Evolutionary conservation across 2,329 filamentous ascomycete genomes (phyloP), one percentile per base, ranked within the genome.

Genomic region (Penicillium verrucosum): DNA sequence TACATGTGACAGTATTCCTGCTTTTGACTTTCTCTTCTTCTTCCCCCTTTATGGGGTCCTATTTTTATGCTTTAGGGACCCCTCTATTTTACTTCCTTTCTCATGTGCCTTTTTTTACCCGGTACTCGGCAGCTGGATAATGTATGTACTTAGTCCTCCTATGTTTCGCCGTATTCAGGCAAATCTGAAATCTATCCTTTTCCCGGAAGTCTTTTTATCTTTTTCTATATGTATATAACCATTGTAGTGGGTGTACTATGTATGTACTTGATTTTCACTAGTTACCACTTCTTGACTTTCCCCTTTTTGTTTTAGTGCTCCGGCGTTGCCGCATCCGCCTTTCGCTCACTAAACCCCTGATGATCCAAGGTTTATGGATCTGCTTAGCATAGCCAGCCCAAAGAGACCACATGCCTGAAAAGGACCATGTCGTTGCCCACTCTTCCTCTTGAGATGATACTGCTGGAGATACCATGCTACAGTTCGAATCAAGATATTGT

Each of bases 131-230:
- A 71, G 66, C 66, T 70, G 68, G 67, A 70, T 72, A 71, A 72
- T 73, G 69, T 72, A 71, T 72, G 67, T 73, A 73, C 62, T 65
- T 70, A 70, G 65, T 70, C 61, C 62, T 62, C 61, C 59, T 61
- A 61, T 62, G 53, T 60, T 62, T 42, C 32, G 41, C 32, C 32
- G 42, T 29, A 41, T 48, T 49, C 51, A 60, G 50, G 56, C 47
- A 59, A 62, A 50, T 61, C 18, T 57, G 55, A 50, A 54, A 55
- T 57, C 38, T 25, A 41, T 42, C 6, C 16, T 42, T 32, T 18
- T 18, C 8, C 8, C 5, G 5, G 8, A n/a, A 16, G 10, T 14
- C 1, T 27, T 6, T 27, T 18, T 59, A 58, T 54, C 43, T 56
- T 54, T 57, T 49, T 46, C 51, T 53, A 30, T 58, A 16, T 51